Conservation (phyloP, 169 alveolate genomes). For the Plasmodium inui region DNA sequence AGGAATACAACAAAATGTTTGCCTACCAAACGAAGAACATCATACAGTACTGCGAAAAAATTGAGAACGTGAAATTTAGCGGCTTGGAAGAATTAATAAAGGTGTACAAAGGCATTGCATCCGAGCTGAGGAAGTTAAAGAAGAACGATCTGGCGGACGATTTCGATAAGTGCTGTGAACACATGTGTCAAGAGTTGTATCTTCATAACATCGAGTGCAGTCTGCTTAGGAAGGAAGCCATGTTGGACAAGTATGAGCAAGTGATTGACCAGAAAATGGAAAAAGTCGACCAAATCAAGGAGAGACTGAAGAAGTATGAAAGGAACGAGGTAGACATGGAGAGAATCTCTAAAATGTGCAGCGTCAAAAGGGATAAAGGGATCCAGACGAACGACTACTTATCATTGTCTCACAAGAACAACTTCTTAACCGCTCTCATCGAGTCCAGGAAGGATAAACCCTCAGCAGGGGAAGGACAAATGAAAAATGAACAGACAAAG, state of each 20-base stretch:
- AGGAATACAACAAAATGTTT: conserved; percentile 73
- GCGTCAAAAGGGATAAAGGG: conserved; percentile 15
- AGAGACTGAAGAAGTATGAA: conserved; percentile 31
- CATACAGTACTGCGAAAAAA: conserved; percentile 43
- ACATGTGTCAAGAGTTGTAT: conserved; percentile 75
- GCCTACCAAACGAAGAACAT: conserved; percentile 72
- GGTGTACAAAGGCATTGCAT: conserved; percentile 65
- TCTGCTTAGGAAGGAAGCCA: conserved; percentile 47
- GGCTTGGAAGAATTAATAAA: conserved; percentile 62
- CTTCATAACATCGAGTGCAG: conserved; percentile 46
- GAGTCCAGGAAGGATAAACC: conserved; percentile 11
- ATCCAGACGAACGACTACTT: conserved; percentile 66
- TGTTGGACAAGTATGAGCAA: conserved; percentile 42
- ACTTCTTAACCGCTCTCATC: conserved; percentile 12
- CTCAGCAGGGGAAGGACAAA: background rate
- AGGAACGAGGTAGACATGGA: conserved; percentile 26
- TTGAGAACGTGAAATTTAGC: conserved; percentile 44
- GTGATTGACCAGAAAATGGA: conserved; percentile 54
- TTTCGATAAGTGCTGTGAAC: conserved; percentile 74
- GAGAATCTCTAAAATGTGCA: conserved; percentile 12
- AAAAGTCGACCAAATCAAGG: conserved; percentile 30
- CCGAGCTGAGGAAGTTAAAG: conserved; percentile 42
- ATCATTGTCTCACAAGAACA: conserved; percentile 38
- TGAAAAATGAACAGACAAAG: background rate
- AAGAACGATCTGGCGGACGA: conserved; percentile 54